phyloP scores from a whole-genome alignment of 495 filamentous ascomycete species.

The Achaetomiella virescens region DNA sequence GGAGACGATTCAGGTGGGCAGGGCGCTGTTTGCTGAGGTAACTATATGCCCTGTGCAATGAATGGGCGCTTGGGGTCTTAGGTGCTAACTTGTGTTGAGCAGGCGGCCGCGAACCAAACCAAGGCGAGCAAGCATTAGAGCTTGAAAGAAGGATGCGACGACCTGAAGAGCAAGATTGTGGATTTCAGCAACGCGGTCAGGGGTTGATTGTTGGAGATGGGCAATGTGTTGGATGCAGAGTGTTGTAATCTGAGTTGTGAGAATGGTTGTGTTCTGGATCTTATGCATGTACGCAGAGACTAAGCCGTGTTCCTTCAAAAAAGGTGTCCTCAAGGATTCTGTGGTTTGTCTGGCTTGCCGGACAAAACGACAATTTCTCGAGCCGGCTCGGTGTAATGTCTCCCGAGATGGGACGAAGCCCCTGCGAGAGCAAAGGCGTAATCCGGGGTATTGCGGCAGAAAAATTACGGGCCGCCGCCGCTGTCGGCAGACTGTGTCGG shows the following conservation, averaged over 20 bases:
- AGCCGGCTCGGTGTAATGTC: not conserved
- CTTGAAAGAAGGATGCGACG: not conserved
- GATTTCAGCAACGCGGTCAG: no score
- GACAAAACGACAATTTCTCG: not conserved
- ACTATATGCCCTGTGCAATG: not conserved
- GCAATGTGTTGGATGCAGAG: no score
- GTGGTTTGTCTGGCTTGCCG: no score
- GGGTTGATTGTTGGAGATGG: no score
- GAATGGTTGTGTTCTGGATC: no score
- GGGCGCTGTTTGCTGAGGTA: constrained; percentile 21
- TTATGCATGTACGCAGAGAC: no score
- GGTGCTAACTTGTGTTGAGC: not conserved
- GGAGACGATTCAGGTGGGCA: constrained; percentile 37
- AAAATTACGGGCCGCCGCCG: not conserved
- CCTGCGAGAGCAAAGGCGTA: not conserved
- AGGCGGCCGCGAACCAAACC: constrained; percentile 16
- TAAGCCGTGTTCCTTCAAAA: no score
- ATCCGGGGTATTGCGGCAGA: not conserved
- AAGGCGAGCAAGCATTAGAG: constrained; percentile 11
- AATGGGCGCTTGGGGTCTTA: not conserved
- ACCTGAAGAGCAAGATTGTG: no score
- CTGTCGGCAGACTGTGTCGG: not conserved
- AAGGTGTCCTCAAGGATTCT: no score
- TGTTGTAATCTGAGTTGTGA: no score
- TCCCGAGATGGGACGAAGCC: not conserved